Conservation (phyloP, 805 yeast species). For the Ogataea sp. region DNA sequence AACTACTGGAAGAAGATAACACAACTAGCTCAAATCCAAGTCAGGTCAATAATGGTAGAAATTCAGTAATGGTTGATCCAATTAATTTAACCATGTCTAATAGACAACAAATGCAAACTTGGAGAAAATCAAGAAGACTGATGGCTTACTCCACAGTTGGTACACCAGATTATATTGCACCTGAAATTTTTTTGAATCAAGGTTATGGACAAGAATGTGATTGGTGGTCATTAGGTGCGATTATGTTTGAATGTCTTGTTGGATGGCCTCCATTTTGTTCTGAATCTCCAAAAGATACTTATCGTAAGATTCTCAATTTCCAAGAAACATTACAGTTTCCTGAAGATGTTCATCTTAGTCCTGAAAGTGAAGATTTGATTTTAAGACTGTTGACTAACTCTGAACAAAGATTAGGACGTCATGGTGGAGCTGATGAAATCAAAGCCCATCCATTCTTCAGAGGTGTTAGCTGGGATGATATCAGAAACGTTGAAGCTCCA, state of each 20-base stretch:
- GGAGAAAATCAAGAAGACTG: constrained; percentile 85
- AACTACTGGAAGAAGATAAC: constrained; percentile 60
- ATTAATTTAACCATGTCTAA: constrained; percentile 93
- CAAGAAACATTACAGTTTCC: constrained; percentile 83
- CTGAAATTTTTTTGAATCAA: constrained; percentile 85
- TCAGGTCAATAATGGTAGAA: constrained; percentile 40
- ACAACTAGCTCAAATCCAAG: constrained; percentile 17
- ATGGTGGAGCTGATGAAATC: constrained; percentile 88
- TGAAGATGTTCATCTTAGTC: constrained; percentile 82
- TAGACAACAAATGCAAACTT: constrained; percentile 90
- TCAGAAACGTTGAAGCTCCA: constrained; percentile 84
- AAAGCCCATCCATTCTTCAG: constrained; percentile 87
- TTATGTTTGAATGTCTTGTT: constrained; percentile 91
- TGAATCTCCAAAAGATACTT: constrained; percentile 91
- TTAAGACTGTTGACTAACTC: constrained; percentile 67
- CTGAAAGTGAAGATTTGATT: constrained; percentile 84
- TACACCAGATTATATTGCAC: constrained; percentile 94
- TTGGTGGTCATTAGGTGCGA: constrained; percentile 97
- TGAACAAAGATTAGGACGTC: constrained; percentile 76
- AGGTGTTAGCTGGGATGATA: constrained; percentile 93
- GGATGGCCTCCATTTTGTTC: constrained; percentile 98
- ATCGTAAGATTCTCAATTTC: constrained; percentile 86
- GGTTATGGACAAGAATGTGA: constrained; percentile 97
- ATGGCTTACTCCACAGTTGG: constrained; percentile 98
- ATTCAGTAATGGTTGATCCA: constrained; percentile 86